Base-by-base conservation (phyloP, 495 filamentous ascomycete genomes). In the Xylaria cubensis region DNA sequence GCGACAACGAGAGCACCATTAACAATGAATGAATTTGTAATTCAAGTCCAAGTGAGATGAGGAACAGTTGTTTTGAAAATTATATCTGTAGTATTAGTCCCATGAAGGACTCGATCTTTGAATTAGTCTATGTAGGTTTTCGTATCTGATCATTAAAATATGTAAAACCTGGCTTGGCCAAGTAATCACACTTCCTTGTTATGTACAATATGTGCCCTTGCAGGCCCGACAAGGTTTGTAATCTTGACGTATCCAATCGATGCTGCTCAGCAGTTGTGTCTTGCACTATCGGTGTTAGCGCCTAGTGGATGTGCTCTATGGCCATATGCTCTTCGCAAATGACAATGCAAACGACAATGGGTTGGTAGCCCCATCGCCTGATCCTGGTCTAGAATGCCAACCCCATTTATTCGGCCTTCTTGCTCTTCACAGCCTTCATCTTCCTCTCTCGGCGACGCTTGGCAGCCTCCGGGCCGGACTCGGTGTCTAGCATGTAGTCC, bases 401-500 rank as follows among this genome's bases (percentile, higher is more conserved):
- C n/a, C 6, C n/a, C 6, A 65, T 79, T 84, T 88, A 92, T 79
- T 88, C 83, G 48, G 83, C 83, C 87, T 92, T 95, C 84, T 92
- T 92, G 70, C 70, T 83, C 83, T 78, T 83, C 19, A 83, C 79
- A 70, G 86, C 83, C 79, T 91, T 89, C 41, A 90, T 65, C 86
- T 93, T 96, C 76, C 88, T 88, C 82, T 97, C 94, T 50, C 94
- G 88, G 77, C 95, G 90, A 74, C 87, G 89, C 88, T 94, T 94
- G 56, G 91, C 86, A 10, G 96, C 93, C 80, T 96, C 96, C 5
- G 93, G 90, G 48, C 92, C 93, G 74, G 93, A 92, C 85, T 99
- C 95, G 64, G 96, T 99, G 82, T 98, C 94, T 68, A 98, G 88
- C 73, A 92, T 74, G 80, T 92, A 96, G 82, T 99, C 96, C 96